Evolutionary conservation across 2,329 filamentous ascomycete species (phyloP).

Genomic region (Cladosporium sp.): DNA sequence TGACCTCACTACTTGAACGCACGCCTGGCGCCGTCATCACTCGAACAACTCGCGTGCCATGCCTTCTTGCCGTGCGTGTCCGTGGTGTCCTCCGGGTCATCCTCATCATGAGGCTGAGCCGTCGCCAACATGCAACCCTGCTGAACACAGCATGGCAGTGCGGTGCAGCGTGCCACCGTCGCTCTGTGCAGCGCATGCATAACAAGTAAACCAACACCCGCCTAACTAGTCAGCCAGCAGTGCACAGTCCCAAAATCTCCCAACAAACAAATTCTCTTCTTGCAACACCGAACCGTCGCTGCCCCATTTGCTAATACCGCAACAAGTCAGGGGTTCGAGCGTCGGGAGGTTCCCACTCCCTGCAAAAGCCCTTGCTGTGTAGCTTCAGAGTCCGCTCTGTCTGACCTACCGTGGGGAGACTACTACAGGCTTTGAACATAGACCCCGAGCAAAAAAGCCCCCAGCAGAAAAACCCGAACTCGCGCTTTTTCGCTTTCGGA

Average conservation of each 20-base stretch:
- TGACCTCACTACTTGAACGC: background rate
- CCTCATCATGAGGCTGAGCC: constrained; percentile 6
- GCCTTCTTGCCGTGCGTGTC: background rate
- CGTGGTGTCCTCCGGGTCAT: background rate
- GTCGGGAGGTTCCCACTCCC: background rate
- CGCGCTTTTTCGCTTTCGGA: constrained; percentile 9
- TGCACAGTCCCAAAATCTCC: constrained; percentile 8
- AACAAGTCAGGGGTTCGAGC: constrained; percentile 6
- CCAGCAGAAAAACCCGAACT: background rate
- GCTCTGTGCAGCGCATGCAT: background rate
- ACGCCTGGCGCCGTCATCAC: background rate
- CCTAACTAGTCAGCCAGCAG: background rate
- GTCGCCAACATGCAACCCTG: background rate
- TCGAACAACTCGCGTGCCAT: background rate
- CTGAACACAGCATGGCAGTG: constrained; percentile 5
- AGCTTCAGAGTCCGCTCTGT: background rate
- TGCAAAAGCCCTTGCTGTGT: background rate
- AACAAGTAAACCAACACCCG: background rate
- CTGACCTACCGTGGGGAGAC: too few relatives aligned
- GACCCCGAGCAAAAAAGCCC: background rate
- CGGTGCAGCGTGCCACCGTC: background rate
- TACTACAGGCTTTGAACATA: background rate
- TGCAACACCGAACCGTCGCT: constrained; percentile 1
- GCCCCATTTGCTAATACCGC: constrained; percentile 3
- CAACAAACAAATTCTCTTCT: constrained; percentile 15